phyloP scores from a whole-genome alignment of 176 grass and related monocot species.

The Bromus sterilis region DNA sequence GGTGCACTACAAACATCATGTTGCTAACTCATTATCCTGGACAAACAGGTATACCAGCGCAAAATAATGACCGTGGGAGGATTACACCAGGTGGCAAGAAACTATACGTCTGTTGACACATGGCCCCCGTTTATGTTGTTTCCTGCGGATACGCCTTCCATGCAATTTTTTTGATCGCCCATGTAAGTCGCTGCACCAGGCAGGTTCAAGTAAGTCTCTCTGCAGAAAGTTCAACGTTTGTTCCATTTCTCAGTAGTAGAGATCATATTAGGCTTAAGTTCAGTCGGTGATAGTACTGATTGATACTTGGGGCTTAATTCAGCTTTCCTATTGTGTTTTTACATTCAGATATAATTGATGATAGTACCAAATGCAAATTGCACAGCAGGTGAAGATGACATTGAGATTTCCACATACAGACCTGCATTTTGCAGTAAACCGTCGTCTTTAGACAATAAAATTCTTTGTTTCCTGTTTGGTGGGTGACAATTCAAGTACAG shows the following conservation, averaged over 20 bases:
- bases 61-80: conserved; percentile 87
- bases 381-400: no score
- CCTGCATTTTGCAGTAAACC: no score
- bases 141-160: conserved; percentile 89
- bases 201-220: conserved; percentile 45
- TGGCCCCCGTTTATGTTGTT: conserved; percentile 87
- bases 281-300: no score
- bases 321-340: no score
- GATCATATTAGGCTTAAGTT: neutral
- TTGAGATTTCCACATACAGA: no score
- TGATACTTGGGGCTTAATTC: no score
- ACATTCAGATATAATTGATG: no score
- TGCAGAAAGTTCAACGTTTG: neutral
- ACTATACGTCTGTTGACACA: conserved; percentile 59
- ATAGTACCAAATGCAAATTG: no score
- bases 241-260: neutral
- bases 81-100: conserved; percentile 55
- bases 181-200: conserved; percentile 66
- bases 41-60: conserved; percentile 63
- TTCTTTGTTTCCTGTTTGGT: no score
- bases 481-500: no score
- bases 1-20: neutral
- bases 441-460: no score
- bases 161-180: conserved; percentile 83
- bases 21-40: no score